Evolutionary conservation across 2,329 filamentous ascomycete genomes (phyloP).

Genomic region (Nigrograna mackinnonii): DNA sequence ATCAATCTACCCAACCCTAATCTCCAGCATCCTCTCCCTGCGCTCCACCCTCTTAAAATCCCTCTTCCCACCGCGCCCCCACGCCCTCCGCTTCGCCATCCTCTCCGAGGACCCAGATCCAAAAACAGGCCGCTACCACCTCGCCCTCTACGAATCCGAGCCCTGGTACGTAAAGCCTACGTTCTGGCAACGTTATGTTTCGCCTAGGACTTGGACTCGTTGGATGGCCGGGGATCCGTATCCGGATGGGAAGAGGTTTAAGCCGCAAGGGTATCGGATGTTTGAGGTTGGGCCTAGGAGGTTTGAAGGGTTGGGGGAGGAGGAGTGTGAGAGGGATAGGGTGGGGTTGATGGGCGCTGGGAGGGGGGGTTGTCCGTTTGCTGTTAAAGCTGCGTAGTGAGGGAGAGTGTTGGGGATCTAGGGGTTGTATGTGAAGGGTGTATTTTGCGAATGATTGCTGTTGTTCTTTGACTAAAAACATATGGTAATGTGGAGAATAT

Average conservation of each 20-base stretch:
- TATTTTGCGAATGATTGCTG: too few species aligned
- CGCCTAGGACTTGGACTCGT: conserved; percentile 26
- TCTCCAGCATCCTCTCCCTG: conserved; percentile 53
- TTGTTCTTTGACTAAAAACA: too few species aligned
- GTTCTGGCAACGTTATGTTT: conserved; percentile 17
- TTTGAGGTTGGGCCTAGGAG: conserved; percentile 65
- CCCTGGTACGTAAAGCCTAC: conserved; percentile 35
- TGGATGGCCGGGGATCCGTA: conserved; percentile 66
- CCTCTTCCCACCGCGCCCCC: conserved; percentile 61
- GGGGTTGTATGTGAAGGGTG: too few species aligned
- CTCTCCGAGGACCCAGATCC: conserved; percentile 53
- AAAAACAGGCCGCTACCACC: conserved; percentile 33
- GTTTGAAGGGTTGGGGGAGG: conserved; percentile 52
- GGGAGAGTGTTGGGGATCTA: too few species aligned
- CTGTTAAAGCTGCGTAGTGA: too few species aligned
- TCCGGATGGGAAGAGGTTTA: conserved; percentile 60
- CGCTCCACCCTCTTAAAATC: conserved; percentile 63
- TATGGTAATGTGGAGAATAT: too few species aligned
- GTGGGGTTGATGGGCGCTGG: conserved; percentile 23
- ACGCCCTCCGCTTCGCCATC: conserved; percentile 32
- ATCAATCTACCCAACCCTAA: conserved; percentile 37
- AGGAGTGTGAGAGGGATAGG: conserved; percentile 25
- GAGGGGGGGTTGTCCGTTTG: conserved; percentile 38
- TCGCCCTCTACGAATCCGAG: conserved; percentile 20
- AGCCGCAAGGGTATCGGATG: conserved; percentile 57